These are phyloP conservation scores for Verticillium nonalfalfae DNA, from an alignment of 2,329 filamentous ascomycete species.

Conservation along the genomic window DNA sequence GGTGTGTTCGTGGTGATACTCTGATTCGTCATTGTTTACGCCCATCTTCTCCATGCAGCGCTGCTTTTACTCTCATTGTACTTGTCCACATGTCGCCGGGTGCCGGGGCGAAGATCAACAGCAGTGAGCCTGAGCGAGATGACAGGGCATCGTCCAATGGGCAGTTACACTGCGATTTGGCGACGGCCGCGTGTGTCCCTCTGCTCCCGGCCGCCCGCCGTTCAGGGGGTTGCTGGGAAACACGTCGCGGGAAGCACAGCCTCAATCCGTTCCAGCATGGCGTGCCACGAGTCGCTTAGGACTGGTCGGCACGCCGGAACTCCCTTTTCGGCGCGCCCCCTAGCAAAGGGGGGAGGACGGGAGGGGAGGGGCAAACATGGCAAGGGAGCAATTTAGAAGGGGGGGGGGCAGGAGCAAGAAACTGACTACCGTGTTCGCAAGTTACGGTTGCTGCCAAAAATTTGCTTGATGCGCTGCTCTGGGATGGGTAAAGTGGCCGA, in stretches of 20 bases:
- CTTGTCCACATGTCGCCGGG: not conserved
- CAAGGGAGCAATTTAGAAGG: too few species aligned
- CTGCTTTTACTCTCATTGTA: not conserved
- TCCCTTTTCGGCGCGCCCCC: not conserved
- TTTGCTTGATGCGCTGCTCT: not conserved
- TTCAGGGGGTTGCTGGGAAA: not conserved
- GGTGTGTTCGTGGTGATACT: not conserved
- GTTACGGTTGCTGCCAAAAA: not conserved
- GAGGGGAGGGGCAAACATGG: not conserved
- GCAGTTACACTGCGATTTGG: not conserved
- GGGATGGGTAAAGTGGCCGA: not conserved
- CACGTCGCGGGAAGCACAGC: not conserved
- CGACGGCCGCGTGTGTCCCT: not conserved
- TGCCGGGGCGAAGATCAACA: not conserved
- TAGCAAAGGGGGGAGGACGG: not conserved
- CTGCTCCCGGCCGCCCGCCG: not conserved
- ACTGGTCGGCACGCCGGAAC: not conserved
- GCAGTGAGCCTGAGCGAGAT: not conserved
- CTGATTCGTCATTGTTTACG: not conserved
- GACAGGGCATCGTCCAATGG: not conserved
- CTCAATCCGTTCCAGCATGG: not conserved
- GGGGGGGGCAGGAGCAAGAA: too few species aligned
- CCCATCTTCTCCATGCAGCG: not conserved
- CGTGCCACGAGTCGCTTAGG: not conserved
- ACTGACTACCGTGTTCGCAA: too few species aligned